These are phyloP conservation scores for Rhododendron ovatum DNA, from an alignment of 148 eudicot genomes.

Conservation along the genomic window DNA sequence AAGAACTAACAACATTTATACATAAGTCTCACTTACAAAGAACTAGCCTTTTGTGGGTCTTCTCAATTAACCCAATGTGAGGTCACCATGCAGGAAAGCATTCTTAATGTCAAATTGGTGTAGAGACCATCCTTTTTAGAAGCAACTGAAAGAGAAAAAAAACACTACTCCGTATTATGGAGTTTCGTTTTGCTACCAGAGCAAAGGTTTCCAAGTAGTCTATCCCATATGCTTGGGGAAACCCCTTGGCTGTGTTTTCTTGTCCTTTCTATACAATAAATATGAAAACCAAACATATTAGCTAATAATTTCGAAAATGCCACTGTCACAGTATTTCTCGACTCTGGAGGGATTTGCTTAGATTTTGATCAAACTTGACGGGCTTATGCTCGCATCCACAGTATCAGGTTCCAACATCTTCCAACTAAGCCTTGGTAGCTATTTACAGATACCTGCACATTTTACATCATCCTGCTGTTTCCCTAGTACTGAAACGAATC, in stretches of 20 bases:
- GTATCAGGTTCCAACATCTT: neutral
- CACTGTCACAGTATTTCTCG: neutral
- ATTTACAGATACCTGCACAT: neutral
- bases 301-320: neutral
- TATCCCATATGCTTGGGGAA: too few relatives aligned
- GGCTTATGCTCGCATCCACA: neutral
- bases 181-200: too few relatives aligned
- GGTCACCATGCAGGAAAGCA: too few relatives aligned
- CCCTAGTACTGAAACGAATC: neutral
- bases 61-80: neutral
- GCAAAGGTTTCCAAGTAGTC: too few relatives aligned
- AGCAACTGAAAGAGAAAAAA: too few relatives aligned
- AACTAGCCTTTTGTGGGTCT: neutral
- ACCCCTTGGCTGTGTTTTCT: neutral
- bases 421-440: neutral
- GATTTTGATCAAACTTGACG: neutral
- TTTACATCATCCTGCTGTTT: neutral
- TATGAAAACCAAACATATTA: neutral
- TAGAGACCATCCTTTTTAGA: too few relatives aligned
- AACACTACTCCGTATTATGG: too few relatives aligned
- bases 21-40: neutral
- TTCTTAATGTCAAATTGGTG: too few relatives aligned
- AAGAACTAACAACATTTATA: neutral
- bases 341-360: neutral
- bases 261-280: neutral